Evolutionary conservation across 1,139 yeast species (phyloP).

Genomic region (Magnusiomyces paraingens): DNA sequence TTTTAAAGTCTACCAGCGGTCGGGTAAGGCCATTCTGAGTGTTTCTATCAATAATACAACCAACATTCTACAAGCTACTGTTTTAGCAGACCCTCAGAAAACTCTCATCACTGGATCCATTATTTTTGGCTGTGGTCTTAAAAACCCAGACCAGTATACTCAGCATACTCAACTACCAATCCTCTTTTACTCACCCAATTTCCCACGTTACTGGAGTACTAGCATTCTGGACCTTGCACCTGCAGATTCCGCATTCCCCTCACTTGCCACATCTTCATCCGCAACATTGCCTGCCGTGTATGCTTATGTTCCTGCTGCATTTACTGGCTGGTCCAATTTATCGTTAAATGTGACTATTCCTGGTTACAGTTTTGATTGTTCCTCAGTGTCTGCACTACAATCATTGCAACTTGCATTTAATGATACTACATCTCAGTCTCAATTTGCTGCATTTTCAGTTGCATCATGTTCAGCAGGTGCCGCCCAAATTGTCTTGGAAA

Average conservation of each 20-base stretch:
- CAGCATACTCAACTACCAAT: not conserved
- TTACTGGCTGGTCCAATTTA: not conserved
- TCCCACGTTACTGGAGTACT: not conserved
- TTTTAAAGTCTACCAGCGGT: constrained; percentile 6
- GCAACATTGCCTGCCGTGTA: not conserved
- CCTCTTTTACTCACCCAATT: not conserved
- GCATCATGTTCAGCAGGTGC: no score
- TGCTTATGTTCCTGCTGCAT: not conserved
- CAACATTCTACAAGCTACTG: constrained; percentile 5
- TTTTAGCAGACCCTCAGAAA: constrained; percentile 7
- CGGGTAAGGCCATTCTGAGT: not conserved
- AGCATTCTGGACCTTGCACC: not conserved
- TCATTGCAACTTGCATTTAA: no score
- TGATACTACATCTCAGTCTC: no score
- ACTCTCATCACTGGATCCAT: constrained; percentile 4
- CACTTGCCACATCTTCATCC: not conserved
- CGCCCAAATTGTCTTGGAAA: no score
- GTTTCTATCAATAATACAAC: not conserved
- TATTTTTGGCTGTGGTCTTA: constrained; percentile 6
- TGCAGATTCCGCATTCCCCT: not conserved
- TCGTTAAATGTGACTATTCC: not conserved
- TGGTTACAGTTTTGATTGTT: not conserved
- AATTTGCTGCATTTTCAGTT: no score
- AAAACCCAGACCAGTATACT: constrained; percentile 6
- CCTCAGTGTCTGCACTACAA: not conserved